Evolutionary conservation across 371 early-diverging fungal species (phyloP).

Genomic region (Capniomyces stellatus): DNA sequence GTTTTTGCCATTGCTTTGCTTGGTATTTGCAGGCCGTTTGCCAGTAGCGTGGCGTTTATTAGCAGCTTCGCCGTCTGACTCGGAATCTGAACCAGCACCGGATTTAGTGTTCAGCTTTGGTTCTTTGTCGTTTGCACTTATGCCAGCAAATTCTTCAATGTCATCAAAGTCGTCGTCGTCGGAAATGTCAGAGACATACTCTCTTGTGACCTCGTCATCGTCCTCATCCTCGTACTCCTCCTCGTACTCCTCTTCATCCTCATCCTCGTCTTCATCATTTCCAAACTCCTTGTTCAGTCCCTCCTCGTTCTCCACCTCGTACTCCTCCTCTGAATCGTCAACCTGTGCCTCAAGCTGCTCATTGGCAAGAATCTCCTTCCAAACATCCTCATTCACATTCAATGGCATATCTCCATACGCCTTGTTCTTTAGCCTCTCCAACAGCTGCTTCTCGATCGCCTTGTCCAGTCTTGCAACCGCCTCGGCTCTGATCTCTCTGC

Average conservation of each 20-base stretch:
- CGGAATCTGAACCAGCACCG: no score
- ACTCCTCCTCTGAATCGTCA: slow-evolving; percentile 40
- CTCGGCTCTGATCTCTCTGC: slow-evolving; percentile 84
- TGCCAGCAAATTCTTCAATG: not conserved
- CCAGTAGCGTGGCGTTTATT: not conserved
- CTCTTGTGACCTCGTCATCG: no score
- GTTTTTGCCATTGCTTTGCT: no score
- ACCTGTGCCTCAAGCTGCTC: slow-evolving; percentile 35
- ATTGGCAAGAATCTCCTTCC: slow-evolving; percentile 49
- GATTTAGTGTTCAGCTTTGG: not conserved
- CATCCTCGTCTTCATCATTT: slow-evolving; percentile 24
- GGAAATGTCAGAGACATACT: not conserved
- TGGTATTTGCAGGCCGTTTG: no score
- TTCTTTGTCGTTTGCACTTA: not conserved
- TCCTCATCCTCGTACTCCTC: slow-evolving; percentile 19
- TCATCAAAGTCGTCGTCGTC: slow-evolving; percentile 3
- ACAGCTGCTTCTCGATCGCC: slow-evolving; percentile 92
- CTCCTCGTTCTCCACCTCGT: slow-evolving; percentile 23
- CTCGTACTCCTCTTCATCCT: slow-evolving; percentile 22
- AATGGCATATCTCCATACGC: slow-evolving; percentile 80
- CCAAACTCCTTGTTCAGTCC: slow-evolving; percentile 12
- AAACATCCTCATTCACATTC: slow-evolving; percentile 76
- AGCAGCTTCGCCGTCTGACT: no score
- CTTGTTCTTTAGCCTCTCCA: slow-evolving; percentile 86
- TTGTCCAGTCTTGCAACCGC: slow-evolving; percentile 88